Percentiles rank a stretch among this genome's conserved stretches.
Evolutionary conservation across 2,329 filamentous ascomycete species (phyloP).

Genomic region (Chaetomium globosum): DNA sequence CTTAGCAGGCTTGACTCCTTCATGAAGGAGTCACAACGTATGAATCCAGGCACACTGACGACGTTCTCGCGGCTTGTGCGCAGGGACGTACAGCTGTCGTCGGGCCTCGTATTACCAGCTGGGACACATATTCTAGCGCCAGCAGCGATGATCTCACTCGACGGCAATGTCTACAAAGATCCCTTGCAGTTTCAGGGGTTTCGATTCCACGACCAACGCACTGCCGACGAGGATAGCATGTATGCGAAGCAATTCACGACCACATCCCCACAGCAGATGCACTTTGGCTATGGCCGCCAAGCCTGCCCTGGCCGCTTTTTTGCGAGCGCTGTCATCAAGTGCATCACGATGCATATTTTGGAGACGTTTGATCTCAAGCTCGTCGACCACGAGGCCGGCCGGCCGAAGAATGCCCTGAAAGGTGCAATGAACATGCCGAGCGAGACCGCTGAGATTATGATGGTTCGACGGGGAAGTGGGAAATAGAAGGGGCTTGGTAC

Average conservation of each 20-base stretch:
- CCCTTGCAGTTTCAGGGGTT: not conserved
- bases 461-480: not conserved
- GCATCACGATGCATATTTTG: conserved; percentile 4
- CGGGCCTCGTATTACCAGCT: not conserved
- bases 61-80: conserved; percentile 4
- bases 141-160: not conserved
- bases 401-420: not conserved
- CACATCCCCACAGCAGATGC: conserved; percentile 3
- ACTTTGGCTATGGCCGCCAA: not conserved
- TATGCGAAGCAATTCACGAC: conserved; percentile 2
- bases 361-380: conserved; percentile 4
- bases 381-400: not conserved
- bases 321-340: conserved; percentile 2
- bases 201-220: not conserved
- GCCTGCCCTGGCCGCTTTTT: conserved; percentile 1
- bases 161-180: not conserved
- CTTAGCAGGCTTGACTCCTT: conserved; percentile 2
- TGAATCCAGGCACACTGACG: not conserved
- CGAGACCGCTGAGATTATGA: not conserved
- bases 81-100: not conserved
- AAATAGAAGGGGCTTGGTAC: no score
- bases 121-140: not conserved
- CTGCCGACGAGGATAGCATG: conserved; percentile 1
- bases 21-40: conserved; percentile 1
- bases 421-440: conserved; percentile 1